These are phyloP conservation scores for Septoria petroselini DNA, from an alignment of 2,329 filamentous ascomycete species.

Conservation along the genomic window DNA sequence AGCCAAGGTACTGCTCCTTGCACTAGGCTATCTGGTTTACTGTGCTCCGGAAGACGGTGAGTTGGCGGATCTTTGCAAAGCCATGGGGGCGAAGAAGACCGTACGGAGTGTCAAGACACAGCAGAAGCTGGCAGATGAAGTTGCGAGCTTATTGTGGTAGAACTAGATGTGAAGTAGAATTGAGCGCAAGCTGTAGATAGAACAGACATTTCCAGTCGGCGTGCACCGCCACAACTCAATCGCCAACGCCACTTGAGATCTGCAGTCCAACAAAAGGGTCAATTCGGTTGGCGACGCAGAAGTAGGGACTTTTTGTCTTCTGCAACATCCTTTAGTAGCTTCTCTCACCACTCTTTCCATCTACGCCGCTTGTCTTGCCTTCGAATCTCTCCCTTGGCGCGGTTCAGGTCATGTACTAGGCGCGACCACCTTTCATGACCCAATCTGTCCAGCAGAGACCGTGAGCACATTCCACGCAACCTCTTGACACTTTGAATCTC, in stretches of 20 bases:
- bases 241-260: conserved; percentile 4
- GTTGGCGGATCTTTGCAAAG: conserved; percentile 72
- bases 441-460: conserved; percentile 10
- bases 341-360: neutral
- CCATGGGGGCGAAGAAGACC: conserved; percentile 69
- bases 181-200: too few relatives aligned
- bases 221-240: neutral
- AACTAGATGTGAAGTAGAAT: conserved; percentile 5
- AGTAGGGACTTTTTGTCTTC: conserved; percentile 6
- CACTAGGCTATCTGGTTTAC: conserved; percentile 73
- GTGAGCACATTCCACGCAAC: neutral
- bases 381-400: neutral
- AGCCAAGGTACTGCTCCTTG: conserved; percentile 71
- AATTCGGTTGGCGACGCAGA: neutral
- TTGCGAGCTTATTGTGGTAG: conserved; percentile 29
- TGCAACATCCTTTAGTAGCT: neutral
- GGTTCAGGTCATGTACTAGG: conserved; percentile 7
- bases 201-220: neutral
- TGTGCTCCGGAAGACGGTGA: conserved; percentile 67
- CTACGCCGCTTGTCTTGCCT: too few relatives aligned
- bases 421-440: conserved; percentile 7
- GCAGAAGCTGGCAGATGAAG: conserved; percentile 35
- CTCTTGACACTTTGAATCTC: neutral
- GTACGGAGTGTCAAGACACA: conserved; percentile 47
- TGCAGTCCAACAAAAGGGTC: conserved; percentile 2